These are phyloP conservation scores for Geotrichum histeridarum DNA, from an alignment of 1,139 yeast species.

Conservation along the genomic window DNA sequence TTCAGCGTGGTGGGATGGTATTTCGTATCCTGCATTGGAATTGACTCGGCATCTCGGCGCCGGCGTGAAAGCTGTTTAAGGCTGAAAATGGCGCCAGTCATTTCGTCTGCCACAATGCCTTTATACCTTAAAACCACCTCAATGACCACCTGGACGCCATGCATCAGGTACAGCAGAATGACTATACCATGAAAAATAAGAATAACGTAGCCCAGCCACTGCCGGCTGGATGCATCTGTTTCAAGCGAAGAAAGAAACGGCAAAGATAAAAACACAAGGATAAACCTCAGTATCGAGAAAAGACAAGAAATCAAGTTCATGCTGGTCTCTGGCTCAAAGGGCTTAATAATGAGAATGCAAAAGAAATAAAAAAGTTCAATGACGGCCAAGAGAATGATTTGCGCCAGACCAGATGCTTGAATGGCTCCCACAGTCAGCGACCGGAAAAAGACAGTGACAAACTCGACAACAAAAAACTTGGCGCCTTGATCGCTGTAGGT, in stretches of 20 bases:
- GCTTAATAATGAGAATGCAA: conserved; percentile 28
- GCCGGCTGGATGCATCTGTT: conserved; percentile 26
- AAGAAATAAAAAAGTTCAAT: conserved; percentile 30
- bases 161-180: conserved; percentile 31
- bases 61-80: conserved; percentile 28
- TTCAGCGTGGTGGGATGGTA: neutral
- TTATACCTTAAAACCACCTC: conserved; percentile 31
- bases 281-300: conserved; percentile 28
- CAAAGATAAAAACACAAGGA: conserved; percentile 30
- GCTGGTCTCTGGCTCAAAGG: conserved; percentile 33
- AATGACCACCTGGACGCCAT: conserved; percentile 31
- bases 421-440: conserved; percentile 36
- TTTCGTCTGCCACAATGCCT: conserved; percentile 27
- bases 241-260: conserved; percentile 31
- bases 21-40: neutral
- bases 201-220: conserved; percentile 37
- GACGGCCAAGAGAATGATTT: conserved; percentile 33
- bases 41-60: conserved; percentile 3
- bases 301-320: conserved; percentile 31
- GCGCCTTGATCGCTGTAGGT: conserved; percentile 27
- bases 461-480: conserved; percentile 27
- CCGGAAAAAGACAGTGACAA: conserved; percentile 29
- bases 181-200: conserved; percentile 34
- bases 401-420: conserved; percentile 38
- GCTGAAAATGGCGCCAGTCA: conserved; percentile 24